phyloP scores from a whole-genome alignment of 1,139 yeast species.

The Sugiyamaella grinbergsii region DNA sequence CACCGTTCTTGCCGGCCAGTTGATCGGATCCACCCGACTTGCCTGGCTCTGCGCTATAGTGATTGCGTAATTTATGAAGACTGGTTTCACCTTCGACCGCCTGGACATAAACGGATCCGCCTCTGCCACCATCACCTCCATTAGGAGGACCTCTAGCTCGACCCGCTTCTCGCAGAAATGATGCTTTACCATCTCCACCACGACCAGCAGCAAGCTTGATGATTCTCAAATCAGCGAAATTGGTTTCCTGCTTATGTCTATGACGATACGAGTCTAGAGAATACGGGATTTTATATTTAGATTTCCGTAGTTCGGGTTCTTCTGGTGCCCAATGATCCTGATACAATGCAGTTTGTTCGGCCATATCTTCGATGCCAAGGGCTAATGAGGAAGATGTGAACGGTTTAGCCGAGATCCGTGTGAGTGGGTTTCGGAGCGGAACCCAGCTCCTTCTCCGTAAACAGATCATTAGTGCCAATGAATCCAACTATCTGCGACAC shows the following conservation, averaged over 20 bases:
- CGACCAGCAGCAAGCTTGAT: constrained; percentile 71
- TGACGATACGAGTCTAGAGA: constrained; percentile 35
- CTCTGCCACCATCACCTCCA: constrained; percentile 97
- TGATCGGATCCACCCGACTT: constrained; percentile 71
- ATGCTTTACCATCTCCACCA: constrained; percentile 88
- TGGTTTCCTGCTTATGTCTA: constrained; percentile 31
- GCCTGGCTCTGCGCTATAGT: constrained; percentile 75
- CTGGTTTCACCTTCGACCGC: constrained; percentile 67
- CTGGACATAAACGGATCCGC: constrained; percentile 82
- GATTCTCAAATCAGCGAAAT: constrained; percentile 60
- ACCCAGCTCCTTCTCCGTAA: neutral
- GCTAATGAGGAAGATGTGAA: constrained; percentile 1
- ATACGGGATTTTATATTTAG: constrained; percentile 36
- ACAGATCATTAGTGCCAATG: neutral
- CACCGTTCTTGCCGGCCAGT: constrained; percentile 81
- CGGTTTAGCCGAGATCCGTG: neutral
- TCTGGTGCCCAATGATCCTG: constrained; percentile 30
- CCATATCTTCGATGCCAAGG: constrained; percentile 30
- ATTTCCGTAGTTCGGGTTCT: constrained; percentile 28
- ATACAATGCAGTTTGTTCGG: constrained; percentile 27
- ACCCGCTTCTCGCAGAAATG: constrained; percentile 85
- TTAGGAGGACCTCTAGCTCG: constrained; percentile 90
- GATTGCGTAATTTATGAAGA: constrained; percentile 65
- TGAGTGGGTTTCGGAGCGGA: neutral
- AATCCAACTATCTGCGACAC: neutral